phyloP scores from a whole-genome alignment of 1,284 basidiomycete species.

The Trichosporon sp. region DNA sequence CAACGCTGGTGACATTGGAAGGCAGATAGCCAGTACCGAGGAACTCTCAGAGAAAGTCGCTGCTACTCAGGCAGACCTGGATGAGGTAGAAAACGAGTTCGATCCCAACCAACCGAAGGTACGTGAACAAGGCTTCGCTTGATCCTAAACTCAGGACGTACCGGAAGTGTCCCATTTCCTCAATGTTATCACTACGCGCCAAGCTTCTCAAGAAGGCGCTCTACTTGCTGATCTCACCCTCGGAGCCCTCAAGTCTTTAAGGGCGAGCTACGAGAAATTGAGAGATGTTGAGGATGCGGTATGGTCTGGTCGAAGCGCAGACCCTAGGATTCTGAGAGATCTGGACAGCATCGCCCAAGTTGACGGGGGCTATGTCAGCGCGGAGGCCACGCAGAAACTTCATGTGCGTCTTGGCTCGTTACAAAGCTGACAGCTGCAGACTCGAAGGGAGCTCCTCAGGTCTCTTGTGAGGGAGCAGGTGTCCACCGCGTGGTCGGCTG shows the following conservation, averaged over 20 bases:
- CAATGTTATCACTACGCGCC: neutral
- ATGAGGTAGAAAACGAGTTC: neutral
- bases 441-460: neutral
- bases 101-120: neutral
- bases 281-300: slow-evolving; percentile 32
- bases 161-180: neutral
- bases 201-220: neutral
- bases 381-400: neutral
- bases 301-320: slow-evolving; percentile 31
- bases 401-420: neutral
- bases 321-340: slow-evolving; percentile 23
- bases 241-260: slow-evolving; percentile 18
- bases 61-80: neutral
- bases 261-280: slow-evolving; percentile 15
- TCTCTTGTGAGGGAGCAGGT: neutral
- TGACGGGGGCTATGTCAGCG: neutral
- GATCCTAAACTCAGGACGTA: neutral
- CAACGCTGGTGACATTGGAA: neutral
- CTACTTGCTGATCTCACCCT: neutral
- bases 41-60: neutral
- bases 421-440: neutral
- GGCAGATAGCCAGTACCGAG: neutral
- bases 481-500: neutral
- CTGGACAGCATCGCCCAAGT: slow-evolving; percentile 2
- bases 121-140: neutral